phyloP scores from a whole-genome alignment of 2,329 filamentous ascomycete genomes.

The Aureobasidium uvarum region DNA sequence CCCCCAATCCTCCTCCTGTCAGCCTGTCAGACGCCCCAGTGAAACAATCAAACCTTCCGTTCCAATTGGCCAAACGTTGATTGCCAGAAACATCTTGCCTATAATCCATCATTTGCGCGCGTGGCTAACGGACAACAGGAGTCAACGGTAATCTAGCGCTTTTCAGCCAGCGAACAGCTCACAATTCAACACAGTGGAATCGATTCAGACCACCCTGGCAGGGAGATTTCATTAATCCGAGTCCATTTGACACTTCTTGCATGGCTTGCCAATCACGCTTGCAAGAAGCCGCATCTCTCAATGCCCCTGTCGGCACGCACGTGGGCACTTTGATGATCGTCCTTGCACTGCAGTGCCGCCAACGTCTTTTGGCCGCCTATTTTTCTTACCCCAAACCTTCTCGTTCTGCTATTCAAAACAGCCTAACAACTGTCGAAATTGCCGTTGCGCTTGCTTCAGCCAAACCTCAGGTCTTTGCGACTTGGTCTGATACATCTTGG shows the following conservation, averaged over 20 bases:
- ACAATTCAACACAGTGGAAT: neutral
- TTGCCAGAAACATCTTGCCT: neutral
- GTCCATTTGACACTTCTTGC: neutral
- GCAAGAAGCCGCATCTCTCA: neutral
- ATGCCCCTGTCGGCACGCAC: neutral
- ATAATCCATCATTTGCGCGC: neutral
- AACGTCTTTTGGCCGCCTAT: neutral
- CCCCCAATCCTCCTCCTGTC: neutral
- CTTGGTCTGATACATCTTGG: neutral
- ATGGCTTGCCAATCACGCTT: neutral
- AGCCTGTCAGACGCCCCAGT: neutral
- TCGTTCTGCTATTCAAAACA: neutral
- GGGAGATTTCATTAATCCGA: neutral
- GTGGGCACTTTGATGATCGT: slow-evolving; percentile 9
- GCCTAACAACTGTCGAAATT: neutral
- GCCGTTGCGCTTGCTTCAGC: neutral
- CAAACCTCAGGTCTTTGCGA: neutral
- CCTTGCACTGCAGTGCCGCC: slow-evolving; percentile 8
- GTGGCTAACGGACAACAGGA: neutral
- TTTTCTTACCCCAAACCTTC: neutral
- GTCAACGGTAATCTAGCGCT: neutral
- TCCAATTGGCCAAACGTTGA: neutral
- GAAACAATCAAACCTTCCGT: neutral
- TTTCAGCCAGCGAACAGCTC: neutral
- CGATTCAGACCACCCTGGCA: neutral